These are phyloP conservation scores for Pugionium dolabratum DNA, from an alignment of 345 rosid genomes.

Conservation along the genomic window DNA sequence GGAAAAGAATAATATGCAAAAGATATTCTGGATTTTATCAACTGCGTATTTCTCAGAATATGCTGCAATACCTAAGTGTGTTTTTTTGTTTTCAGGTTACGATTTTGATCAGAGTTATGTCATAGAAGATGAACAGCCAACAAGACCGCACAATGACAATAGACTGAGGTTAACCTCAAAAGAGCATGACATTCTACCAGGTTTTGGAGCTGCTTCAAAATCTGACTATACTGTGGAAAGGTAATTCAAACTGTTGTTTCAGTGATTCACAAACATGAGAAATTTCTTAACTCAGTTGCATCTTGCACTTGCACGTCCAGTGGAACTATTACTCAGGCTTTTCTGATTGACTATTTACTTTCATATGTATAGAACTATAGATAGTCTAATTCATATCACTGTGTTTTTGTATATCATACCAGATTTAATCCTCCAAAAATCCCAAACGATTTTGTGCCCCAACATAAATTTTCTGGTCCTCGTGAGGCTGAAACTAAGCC, in stretches of 20 bases:
- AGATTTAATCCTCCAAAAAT: slow-evolving; percentile 84
- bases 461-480: slow-evolving; percentile 68
- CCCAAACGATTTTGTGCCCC: slow-evolving; percentile 77
- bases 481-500: slow-evolving; percentile 52
- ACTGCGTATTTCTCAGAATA: not conserved
- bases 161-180: slow-evolving; percentile 58
- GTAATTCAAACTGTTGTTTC: slow-evolving; percentile 41
- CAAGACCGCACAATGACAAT: slow-evolving; percentile 51
- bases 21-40: not conserved
- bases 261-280: too few species aligned
- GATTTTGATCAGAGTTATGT: slow-evolving; percentile 65
- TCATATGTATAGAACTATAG: not conserved
- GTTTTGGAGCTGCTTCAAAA: slow-evolving; percentile 67
- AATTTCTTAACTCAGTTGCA: not conserved
- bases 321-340: slow-evolving; percentile 12
- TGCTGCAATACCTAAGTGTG: slow-evolving; percentile 16
- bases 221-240: slow-evolving; percentile 72
- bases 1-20: slow-evolving; percentile 15
- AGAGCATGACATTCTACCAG: slow-evolving; percentile 67
- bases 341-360: slow-evolving; percentile 8
- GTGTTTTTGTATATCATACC: slow-evolving; percentile 40
- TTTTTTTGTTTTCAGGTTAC: slow-evolving; percentile 50
- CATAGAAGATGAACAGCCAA: slow-evolving; percentile 81
- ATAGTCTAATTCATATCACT: slow-evolving; percentile 8
- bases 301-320: not conserved